Evolutionary conservation across 2,329 filamentous ascomycete species (phyloP).

Genomic region (Epichloe elymi): DNA sequence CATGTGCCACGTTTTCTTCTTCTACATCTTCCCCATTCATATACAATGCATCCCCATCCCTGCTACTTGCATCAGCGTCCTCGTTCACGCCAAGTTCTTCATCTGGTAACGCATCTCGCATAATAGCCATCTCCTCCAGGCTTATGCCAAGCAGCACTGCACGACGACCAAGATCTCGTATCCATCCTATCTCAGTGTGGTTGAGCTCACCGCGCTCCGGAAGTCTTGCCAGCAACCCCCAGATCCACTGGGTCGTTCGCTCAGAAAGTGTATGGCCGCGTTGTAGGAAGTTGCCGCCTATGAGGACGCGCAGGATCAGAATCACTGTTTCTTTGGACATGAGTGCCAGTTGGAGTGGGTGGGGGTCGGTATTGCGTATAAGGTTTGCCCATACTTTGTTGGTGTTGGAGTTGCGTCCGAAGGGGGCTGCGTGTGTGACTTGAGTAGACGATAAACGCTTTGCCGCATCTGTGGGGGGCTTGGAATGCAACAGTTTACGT

Average conservation of each 20-base stretch:
- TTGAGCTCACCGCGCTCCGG: constrained; percentile 63
- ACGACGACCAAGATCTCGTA: constrained; percentile 69
- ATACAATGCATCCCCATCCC: constrained; percentile 23
- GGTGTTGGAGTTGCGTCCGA: constrained; percentile 35
- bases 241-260: constrained; percentile 69
- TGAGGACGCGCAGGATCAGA: constrained; percentile 52
- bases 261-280: constrained; percentile 46
- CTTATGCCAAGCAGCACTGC: constrained; percentile 50
- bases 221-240: constrained; percentile 66
- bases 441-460: constrained; percentile 39
- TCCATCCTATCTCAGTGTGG: constrained; percentile 59
- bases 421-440: constrained; percentile 41
- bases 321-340: constrained; percentile 56
- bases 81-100: constrained; percentile 29
- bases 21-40: constrained; percentile 13
- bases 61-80: constrained; percentile 32
- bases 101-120: constrained; percentile 29
- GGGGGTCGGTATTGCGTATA: constrained; percentile 43
- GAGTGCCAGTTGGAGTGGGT: constrained; percentile 45
- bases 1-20: background rate
- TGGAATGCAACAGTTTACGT: constrained; percentile 44
- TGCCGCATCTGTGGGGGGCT: constrained; percentile 39
- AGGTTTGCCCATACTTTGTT: constrained; percentile 38
- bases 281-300: constrained; percentile 49
- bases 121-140: constrained; percentile 37